These are phyloP conservation scores for Cladophialophora immunda DNA, from an alignment of 2,329 filamentous ascomycete species.

Conservation along the genomic window DNA sequence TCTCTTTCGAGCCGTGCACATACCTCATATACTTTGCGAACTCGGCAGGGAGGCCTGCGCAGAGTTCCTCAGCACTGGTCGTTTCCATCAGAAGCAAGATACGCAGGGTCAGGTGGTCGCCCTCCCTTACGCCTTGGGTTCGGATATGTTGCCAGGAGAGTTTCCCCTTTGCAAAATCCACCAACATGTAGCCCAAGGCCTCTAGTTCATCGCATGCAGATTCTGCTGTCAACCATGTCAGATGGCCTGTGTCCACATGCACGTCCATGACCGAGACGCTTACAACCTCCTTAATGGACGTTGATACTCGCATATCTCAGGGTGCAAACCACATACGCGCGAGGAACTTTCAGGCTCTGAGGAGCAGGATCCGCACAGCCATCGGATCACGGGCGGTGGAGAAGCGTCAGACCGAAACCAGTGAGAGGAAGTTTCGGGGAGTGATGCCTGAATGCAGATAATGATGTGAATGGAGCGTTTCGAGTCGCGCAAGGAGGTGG, in stretches of 20 bases:
- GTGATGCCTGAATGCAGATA: slow-evolving; percentile 44
- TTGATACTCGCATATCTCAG: slow-evolving; percentile 3
- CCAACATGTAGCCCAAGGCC: slow-evolving; percentile 72
- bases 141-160: slow-evolving; percentile 77
- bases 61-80: slow-evolving; percentile 34
- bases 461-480: slow-evolving; percentile 40
- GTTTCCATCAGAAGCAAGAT: slow-evolving; percentile 37
- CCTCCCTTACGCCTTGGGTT: too few relatives aligned
- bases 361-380: too few relatives aligned
- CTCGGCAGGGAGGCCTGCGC: slow-evolving; percentile 32
- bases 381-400: too few relatives aligned
- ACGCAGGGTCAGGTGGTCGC: slow-evolving; percentile 6
- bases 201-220: slow-evolving; percentile 20
- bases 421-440: slow-evolving; percentile 45
- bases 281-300: background rate
- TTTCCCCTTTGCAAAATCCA: slow-evolving; percentile 75
- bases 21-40: slow-evolving; percentile 34
- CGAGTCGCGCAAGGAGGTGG: slow-evolving; percentile 42
- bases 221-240: background rate
- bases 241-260: background rate
- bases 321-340: background rate
- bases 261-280: background rate
- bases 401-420: slow-evolving; percentile 43
- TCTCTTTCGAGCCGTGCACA: slow-evolving; percentile 25
- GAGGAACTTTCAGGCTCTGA: background rate